Evolutionary conservation across 495 filamentous ascomycete genomes (phyloP), one percentile per base, ranked within the genome.

Genomic region (Patellaria atrata): DNA sequence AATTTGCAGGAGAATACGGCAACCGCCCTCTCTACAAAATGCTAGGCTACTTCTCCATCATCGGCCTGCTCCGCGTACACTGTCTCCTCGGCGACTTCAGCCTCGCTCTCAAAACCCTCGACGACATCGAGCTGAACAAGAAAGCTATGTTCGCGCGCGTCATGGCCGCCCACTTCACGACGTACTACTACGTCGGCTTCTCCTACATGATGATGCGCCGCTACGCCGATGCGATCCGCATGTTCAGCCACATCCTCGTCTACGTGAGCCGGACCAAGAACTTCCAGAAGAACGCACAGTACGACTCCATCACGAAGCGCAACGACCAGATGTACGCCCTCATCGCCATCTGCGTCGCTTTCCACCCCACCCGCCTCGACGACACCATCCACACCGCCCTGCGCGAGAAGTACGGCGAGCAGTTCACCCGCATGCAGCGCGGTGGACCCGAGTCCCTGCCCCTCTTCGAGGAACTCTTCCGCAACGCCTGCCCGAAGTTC

Each of bases 171-270:
- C 91, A 97, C 64, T 96, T 97, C 68, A 94, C 87, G 32, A 97
- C 89, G 40, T 97, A 97, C 71, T 97, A 97, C 75, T 97, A 96
- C 57, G 87, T 96, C 45, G 89, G 89, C 37, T 96, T 97, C 75
- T 91, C 82, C 48, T 97, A 97, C 74, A 96, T 97, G 89, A 97
- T 97, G 89, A 86, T 94, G 82, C 84, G 87, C 59, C 81, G 89
- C 54, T 97, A 97, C 54, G 83, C 82, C 61, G 89, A 97, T 56
- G 89, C 89, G 58, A 94, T 96, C 62, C 83, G 87, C 68, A 87
- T 92, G 77, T 97, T 97, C 75, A 86, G 79, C 67, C 89, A 97
- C 69, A 97, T 97, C 60, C 71, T 97, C 56, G 80, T 97, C 62
- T 97, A 97, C 65, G 91, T 96, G 44, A 92, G 83, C 31, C 75